A percentile compares a stretch with the other conserved stretches of the same genome.
These are phyloP conservation scores for Sarcodon sp. DNA, from an alignment of 768 basidiomycete genomes.

Conservation along the genomic window DNA sequence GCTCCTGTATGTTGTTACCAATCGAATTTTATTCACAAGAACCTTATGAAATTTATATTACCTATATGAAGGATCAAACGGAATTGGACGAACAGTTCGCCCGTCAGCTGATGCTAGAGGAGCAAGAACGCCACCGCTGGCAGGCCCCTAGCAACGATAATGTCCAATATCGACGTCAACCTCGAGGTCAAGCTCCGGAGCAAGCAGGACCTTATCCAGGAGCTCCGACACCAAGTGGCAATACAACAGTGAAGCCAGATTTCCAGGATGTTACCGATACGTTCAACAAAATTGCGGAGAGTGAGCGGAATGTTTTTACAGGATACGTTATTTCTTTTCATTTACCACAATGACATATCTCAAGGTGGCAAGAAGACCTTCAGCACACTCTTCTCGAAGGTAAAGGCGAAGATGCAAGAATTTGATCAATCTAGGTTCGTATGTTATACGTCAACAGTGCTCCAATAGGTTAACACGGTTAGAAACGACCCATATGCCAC, in stretches of 20 bases:
- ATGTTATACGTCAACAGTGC: background rate
- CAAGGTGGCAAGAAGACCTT: constrained; percentile 63
- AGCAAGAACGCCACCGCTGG: constrained; percentile 9
- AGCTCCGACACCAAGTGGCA: constrained; percentile 1
- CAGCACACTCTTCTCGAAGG: constrained; percentile 56
- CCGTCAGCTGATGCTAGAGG: constrained; percentile 52
- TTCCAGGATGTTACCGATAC: constrained; percentile 65
- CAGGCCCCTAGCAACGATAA: constrained; percentile 5
- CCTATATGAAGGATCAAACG: constrained; percentile 33
- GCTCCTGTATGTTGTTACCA: background rate
- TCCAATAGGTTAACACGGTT: background rate
- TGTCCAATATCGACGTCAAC: constrained; percentile 11
- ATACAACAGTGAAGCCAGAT: constrained; percentile 17
- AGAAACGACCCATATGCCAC: background rate
- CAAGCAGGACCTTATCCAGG: constrained; percentile 9
- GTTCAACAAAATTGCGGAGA: constrained; percentile 65
- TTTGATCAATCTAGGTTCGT: constrained; percentile 43
- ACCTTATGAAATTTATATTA: constrained; percentile 4
- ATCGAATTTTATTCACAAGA: background rate
- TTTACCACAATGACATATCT: background rate
- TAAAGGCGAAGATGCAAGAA: constrained; percentile 77
- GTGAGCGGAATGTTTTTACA: constrained; percentile 26
- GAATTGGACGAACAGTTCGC: constrained; percentile 76
- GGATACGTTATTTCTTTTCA: background rate
- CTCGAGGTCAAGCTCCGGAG: constrained; percentile 3